phyloP scores from a whole-genome alignment of 768 basidiomycete genomes.

The Leccinum longicurvipes region DNA sequence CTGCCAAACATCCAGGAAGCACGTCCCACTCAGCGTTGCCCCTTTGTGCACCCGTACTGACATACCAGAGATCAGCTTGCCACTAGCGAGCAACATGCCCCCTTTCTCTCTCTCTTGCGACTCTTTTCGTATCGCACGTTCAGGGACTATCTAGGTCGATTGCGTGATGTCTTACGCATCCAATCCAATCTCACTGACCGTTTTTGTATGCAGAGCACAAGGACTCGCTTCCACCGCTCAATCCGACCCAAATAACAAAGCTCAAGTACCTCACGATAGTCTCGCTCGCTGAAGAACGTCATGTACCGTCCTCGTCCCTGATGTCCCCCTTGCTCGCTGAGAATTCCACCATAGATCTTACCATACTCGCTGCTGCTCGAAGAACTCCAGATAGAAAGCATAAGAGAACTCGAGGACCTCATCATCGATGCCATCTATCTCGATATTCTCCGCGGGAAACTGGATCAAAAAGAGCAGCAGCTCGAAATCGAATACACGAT shows the following conservation, averaged over 20 bases:
- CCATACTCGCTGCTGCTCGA: conserved; percentile 73
- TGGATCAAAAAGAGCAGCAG: conserved; percentile 89
- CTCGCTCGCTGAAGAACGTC: conserved; percentile 69
- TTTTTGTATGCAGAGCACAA: conserved; percentile 53
- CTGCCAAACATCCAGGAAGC: conserved; percentile 84
- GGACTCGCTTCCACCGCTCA: conserved; percentile 62
- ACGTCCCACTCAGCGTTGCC: conserved; percentile 14
- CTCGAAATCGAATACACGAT: conserved; percentile 91
- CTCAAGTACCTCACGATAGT: conserved; percentile 93
- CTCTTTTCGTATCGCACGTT: conserved; percentile 91
- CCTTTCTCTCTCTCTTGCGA: conserved; percentile 64
- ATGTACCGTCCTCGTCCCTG: conserved; percentile 48
- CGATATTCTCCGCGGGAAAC: conserved; percentile 82
- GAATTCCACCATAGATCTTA: conserved; percentile 55
- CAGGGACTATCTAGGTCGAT: conserved; percentile 72
- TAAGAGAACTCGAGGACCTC: conserved; percentile 92
- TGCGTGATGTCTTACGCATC: neutral
- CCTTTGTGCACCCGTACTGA: conserved; percentile 2
- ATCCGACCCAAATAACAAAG: conserved; percentile 73
- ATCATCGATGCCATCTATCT: conserved; percentile 97
- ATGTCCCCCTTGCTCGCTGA: neutral
- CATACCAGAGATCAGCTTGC: conserved; percentile 50
- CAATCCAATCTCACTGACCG: neutral
- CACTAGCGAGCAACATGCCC: conserved; percentile 58
- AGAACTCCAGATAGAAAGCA: conserved; percentile 68